Conservation (phyloP, 768 basidiomycete genomes). For the Leccinum variicolor region DNA sequence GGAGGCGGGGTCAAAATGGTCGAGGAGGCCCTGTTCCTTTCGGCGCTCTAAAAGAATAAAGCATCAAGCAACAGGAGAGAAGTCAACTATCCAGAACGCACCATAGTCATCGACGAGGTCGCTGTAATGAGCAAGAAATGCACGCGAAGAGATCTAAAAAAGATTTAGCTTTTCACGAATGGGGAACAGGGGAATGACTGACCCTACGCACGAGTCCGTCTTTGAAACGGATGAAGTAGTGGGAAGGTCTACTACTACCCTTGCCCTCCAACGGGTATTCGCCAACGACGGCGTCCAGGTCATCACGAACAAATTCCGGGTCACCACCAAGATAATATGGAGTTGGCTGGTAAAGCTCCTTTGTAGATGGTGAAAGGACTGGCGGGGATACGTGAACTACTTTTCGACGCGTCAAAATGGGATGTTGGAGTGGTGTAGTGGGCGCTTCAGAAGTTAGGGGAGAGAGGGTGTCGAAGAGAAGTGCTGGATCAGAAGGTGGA, state of each 20-base stretch:
- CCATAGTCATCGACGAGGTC: conserved; percentile 55
- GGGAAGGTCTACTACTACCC: conserved; percentile 34
- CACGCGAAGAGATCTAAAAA: conserved; percentile 41
- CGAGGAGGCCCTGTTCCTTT: conserved; percentile 41
- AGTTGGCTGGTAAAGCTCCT: conserved; percentile 39
- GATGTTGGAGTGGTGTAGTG: conserved; percentile 3
- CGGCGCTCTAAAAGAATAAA: conserved; percentile 37
- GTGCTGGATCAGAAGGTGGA: conserved; percentile 9
- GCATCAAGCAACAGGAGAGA: conserved; percentile 7
- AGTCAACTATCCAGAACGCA: conserved; percentile 31
- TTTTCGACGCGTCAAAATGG: conserved; percentile 10
- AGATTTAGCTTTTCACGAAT: not conserved
- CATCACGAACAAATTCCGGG: conserved; percentile 27
- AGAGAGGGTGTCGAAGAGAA: conserved; percentile 16
- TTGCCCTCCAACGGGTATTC: conserved; percentile 39
- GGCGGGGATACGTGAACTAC: conserved; percentile 39
- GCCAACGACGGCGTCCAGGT: conserved; percentile 53
- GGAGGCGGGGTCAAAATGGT: conserved; percentile 59
- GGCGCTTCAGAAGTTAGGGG: conserved; percentile 15
- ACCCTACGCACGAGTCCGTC: conserved; percentile 62
- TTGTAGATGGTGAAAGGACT: conserved; percentile 35
- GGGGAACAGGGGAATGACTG: conserved; percentile 12
- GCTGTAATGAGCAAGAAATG: conserved; percentile 38
- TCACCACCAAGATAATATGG: conserved; percentile 34
- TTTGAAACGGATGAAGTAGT: conserved; percentile 58